Conservation (phyloP, 768 basidiomycete species). For the Lactarius psammicola region DNA sequence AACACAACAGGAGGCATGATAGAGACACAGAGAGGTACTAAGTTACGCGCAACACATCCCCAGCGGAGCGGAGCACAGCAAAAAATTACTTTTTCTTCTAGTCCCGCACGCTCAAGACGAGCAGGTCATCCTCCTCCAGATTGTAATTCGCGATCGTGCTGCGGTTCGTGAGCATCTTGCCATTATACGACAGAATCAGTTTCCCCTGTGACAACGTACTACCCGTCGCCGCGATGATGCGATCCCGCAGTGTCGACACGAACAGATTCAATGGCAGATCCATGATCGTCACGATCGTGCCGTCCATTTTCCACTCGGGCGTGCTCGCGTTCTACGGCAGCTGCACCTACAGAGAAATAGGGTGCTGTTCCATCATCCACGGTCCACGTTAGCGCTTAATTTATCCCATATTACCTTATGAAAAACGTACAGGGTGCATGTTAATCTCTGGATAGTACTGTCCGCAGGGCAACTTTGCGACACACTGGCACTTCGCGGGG, state of each 20-base stretch:
- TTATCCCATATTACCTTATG: slow-evolving; percentile 9
- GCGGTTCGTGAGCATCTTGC: slow-evolving; percentile 85
- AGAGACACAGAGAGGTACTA: background rate
- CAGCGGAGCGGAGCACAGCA: background rate
- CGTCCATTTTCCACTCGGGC: slow-evolving; percentile 93
- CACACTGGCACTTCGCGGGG: slow-evolving; percentile 83
- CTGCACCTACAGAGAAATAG: slow-evolving; percentile 82
- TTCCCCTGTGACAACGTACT: slow-evolving; percentile 75
- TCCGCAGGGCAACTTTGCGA: slow-evolving; percentile 83
- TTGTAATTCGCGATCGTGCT: slow-evolving; percentile 85
- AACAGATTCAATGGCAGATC: slow-evolving; percentile 83
- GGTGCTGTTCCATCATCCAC: slow-evolving; percentile 60
- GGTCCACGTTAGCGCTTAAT: background rate
- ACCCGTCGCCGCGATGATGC: slow-evolving; percentile 75
- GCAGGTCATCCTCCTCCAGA: slow-evolving; percentile 84
- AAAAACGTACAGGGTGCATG: slow-evolving; percentile 73
- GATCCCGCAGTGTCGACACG: slow-evolving; percentile 87
- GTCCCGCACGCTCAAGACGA: slow-evolving; percentile 76
- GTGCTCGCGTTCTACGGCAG: slow-evolving; percentile 79
- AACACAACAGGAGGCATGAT: background rate
- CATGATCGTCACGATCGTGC: slow-evolving; percentile 68
- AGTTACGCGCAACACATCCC: background rate
- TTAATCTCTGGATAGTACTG: slow-evolving; percentile 84
- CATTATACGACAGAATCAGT: slow-evolving; percentile 74
- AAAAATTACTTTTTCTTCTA: slow-evolving; percentile 60